phyloP scores from a whole-genome alignment of 1,284 basidiomycete genomes.

The Sporisorium graminicola region DNA sequence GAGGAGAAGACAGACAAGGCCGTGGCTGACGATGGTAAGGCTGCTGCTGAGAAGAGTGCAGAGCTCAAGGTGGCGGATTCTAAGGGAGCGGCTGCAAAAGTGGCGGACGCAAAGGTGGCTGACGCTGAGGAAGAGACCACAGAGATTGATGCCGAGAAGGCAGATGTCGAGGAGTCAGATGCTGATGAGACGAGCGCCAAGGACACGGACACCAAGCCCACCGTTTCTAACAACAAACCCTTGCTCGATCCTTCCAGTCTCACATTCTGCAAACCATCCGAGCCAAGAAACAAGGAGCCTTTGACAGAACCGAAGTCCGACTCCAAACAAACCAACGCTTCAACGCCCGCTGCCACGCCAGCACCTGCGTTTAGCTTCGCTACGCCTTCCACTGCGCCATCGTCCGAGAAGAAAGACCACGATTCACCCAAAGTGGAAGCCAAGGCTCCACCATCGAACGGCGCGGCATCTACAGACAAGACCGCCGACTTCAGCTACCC shows the following conservation, averaged over 20 bases:
- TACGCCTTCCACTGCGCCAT: background rate
- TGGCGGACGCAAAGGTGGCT: background rate
- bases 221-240: constrained; percentile 1
- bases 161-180: background rate
- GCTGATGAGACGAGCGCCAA: background rate
- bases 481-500: constrained; percentile 24
- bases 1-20: constrained; percentile 6
- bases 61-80: background rate
- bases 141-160: background rate
- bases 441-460: constrained; percentile 8
- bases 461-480: constrained; percentile 2
- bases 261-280: constrained; percentile 35
- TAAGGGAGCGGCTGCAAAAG: background rate
- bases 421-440: constrained; percentile 6
- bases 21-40: background rate
- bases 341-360: constrained; percentile 9
- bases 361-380: constrained; percentile 12
- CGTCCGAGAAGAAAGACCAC: constrained; percentile 8
- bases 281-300: constrained; percentile 33
- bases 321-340: background rate
- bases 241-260: constrained; percentile 25
- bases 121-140: background rate
- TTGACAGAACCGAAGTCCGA: constrained; percentile 11
- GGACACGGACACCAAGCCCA: constrained; percentile 10
- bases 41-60: background rate